phyloP scores from a whole-genome alignment of 768 basidiomycete species.

The Hericium erinaceus region DNA sequence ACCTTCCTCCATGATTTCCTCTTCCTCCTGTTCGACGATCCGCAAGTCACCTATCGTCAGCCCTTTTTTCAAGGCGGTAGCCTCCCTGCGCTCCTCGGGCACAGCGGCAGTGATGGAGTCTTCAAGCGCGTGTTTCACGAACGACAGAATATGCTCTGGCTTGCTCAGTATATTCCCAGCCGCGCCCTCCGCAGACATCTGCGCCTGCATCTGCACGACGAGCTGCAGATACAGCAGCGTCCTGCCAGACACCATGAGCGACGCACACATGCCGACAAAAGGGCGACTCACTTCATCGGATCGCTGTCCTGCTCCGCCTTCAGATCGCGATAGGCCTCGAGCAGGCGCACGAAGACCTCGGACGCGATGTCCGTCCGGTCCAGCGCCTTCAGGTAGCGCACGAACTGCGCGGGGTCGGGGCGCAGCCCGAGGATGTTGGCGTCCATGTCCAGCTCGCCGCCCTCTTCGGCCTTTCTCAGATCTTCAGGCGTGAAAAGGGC shows the following conservation, averaged over 20 bases:
- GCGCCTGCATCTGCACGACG: conserved; percentile 71
- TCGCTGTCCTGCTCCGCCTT: conserved; percentile 31
- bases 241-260: conserved; percentile 26
- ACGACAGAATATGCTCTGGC: conserved; percentile 69
- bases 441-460: conserved; percentile 38
- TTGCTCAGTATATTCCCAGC: conserved; percentile 51
- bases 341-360: conserved; percentile 60
- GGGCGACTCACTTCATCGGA: conserved; percentile 38
- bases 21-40: conserved; percentile 27
- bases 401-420: conserved; percentile 68
- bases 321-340: conserved; percentile 56
- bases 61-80: conserved; percentile 10
- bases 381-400: conserved; percentile 52
- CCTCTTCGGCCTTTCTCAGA: conserved; percentile 27
- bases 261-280: neutral
- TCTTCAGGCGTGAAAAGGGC: conserved; percentile 47
- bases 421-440: conserved; percentile 55
- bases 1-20: conserved; percentile 19
- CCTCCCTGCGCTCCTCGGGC: neutral
- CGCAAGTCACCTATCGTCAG: conserved; percentile 28
- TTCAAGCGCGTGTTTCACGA: conserved; percentile 72
- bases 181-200: conserved; percentile 42
- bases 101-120: conserved; percentile 8
- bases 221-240: conserved; percentile 71
- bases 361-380: conserved; percentile 64